A percentile compares a stretch with the other conserved stretches of the same genome.
Conservation (phyloP, 1,284 basidiomycete genomes). For the Moesziomyces antarcticus region DNA sequence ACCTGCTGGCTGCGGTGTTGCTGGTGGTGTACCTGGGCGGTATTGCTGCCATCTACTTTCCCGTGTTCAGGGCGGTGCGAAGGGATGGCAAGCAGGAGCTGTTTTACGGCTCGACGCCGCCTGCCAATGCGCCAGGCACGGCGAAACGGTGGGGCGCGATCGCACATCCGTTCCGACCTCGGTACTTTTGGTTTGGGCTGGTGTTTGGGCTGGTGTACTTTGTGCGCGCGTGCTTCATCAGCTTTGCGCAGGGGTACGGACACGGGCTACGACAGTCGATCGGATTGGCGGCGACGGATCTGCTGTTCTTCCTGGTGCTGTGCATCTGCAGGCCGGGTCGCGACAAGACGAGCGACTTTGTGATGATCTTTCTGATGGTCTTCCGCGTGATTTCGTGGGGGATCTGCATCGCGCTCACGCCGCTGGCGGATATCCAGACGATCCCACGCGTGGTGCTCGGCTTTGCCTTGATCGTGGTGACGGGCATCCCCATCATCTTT, state of each 20-base stretch:
- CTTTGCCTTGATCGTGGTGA: conserved; percentile 61
- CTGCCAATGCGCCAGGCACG: conserved; percentile 31
- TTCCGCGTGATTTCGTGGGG: conserved; percentile 60
- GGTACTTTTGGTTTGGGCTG: conserved; percentile 59
- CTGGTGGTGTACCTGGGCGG: conserved; percentile 43
- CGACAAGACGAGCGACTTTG: conserved; percentile 59
- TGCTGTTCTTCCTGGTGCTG: conserved; percentile 57
- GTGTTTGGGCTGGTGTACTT: conserved; percentile 56
- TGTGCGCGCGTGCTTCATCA: conserved; percentile 60
- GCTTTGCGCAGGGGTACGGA: conserved; percentile 50
- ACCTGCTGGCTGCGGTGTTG: conserved; percentile 56
- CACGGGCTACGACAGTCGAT: conserved; percentile 61
- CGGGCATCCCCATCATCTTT: conserved; percentile 60
- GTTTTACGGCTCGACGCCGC: conserved; percentile 50
- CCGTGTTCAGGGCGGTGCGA: conserved; percentile 46
- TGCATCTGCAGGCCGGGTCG: conserved; percentile 57
- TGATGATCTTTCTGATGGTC: conserved; percentile 59
- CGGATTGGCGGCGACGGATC: conserved; percentile 60
- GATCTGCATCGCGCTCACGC: conserved; percentile 60
- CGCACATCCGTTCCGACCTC: conserved; percentile 56
- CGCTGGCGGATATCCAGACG: conserved; percentile 53
- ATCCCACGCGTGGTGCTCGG: conserved; percentile 66
- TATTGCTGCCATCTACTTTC: conserved; percentile 44
- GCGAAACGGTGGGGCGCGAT: conserved; percentile 52
- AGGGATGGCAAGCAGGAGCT: conserved; percentile 32